Percentiles rank a stretch among this genome's conserved stretches.
Evolutionary conservation across 306 rosid species (phyloP).

Genomic region (Lagenaria siceraria): DNA sequence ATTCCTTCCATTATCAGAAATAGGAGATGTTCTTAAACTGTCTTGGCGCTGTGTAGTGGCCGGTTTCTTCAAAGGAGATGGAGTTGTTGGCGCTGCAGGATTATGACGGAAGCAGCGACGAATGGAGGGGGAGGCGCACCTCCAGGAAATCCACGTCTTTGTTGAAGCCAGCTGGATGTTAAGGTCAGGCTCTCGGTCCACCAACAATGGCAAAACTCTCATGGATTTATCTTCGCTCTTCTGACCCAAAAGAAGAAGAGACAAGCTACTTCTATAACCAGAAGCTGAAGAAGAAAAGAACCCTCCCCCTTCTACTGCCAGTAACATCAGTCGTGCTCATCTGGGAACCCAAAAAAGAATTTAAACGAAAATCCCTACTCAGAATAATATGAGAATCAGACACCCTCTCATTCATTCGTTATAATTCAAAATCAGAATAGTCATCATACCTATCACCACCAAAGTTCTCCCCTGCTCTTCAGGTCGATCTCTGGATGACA

Average conservation of each 20-base stretch:
- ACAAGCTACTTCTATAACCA: slow-evolving; percentile 83
- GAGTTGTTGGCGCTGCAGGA: slow-evolving; percentile 62
- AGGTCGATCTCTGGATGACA: background rate
- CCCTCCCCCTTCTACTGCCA: slow-evolving; percentile 97
- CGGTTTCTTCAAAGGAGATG: slow-evolving; percentile 73
- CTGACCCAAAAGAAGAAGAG: slow-evolving; percentile 92
- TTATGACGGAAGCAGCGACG: slow-evolving; percentile 89
- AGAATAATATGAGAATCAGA: background rate
- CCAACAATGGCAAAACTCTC: slow-evolving; percentile 98
- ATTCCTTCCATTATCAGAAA: slow-evolving; percentile 44
- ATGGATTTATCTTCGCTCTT: slow-evolving; percentile 87
- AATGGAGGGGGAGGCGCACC: slow-evolving; percentile 93
- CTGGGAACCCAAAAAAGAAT: slow-evolving; percentile 18
- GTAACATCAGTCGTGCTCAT: slow-evolving; percentile 96
- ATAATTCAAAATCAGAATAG: background rate
- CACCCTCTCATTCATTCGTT: background rate
- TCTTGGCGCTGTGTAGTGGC: slow-evolving; percentile 81
- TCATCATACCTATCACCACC: background rate
- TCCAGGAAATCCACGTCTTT: slow-evolving; percentile 62
- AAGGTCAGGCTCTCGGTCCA: slow-evolving; percentile 75
- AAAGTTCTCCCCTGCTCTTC: background rate
- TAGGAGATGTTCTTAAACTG: slow-evolving; percentile 36
- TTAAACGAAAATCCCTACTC: background rate
- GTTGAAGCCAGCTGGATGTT: slow-evolving; percentile 96
- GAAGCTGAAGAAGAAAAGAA: slow-evolving; percentile 97